A percentile compares a stretch with the other conserved stretches of the same genome.
Evolutionary conservation across 192 early-diverging fungal species (phyloP).

Genomic region (Phycomyces blakesleeanus): DNA sequence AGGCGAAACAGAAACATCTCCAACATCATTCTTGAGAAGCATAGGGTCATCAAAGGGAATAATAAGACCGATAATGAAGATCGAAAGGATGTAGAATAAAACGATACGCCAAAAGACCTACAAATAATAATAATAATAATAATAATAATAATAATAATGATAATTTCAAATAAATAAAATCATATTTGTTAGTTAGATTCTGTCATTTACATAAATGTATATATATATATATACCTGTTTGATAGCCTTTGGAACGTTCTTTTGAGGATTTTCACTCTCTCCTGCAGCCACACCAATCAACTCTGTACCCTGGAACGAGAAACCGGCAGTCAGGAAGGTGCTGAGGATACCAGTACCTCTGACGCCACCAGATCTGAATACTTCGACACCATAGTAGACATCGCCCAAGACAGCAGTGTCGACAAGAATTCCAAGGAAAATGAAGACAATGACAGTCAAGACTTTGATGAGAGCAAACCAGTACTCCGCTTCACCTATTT

Average conservation of each 20-base stretch:
- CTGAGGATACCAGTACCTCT: constrained; percentile 60
- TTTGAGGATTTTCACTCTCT: constrained; percentile 72
- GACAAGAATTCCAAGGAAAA: constrained; percentile 75
- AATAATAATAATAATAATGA: too few relatives aligned
- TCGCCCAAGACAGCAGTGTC: constrained; percentile 64
- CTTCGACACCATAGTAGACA: constrained; percentile 53
- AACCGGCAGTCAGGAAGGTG: constrained; percentile 75
- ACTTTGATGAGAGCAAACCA: constrained; percentile 85
- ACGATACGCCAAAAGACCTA: constrained; percentile 76
- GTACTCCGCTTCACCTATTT: constrained; percentile 70
- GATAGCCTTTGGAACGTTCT: constrained; percentile 71
- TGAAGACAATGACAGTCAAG: constrained; percentile 77
- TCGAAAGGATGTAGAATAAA: constrained; percentile 63
- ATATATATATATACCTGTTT: constrained; percentile 49
- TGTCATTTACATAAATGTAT: too few relatives aligned
- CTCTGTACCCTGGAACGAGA: constrained; percentile 88
- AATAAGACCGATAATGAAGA: constrained; percentile 69
- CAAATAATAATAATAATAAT: too few relatives aligned
- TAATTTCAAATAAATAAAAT: too few relatives aligned
- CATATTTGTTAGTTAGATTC: too few relatives aligned
- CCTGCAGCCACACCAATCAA: constrained; percentile 89
- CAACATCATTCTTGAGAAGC: constrained; percentile 38
- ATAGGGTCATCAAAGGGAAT: constrained; percentile 57
- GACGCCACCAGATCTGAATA: constrained; percentile 59
- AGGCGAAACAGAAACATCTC: constrained; percentile 50